A percentile compares a stretch with the other conserved stretches of the same genome.
Conservation (phyloP, 345 rosid genomes). For the Erucastrum elatum region DNA sequence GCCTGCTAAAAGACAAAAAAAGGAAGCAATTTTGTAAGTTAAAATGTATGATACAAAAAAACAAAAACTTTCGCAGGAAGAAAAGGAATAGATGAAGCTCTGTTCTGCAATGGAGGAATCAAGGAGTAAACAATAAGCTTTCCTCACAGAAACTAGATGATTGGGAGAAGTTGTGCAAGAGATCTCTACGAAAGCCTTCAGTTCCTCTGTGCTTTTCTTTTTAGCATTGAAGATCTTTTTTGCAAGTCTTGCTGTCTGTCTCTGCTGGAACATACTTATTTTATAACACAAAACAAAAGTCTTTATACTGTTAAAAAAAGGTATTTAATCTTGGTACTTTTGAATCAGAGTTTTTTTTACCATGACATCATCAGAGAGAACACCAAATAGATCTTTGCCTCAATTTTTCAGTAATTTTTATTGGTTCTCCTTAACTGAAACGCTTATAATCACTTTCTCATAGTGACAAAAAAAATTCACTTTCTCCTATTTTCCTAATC, state of each 20-base stretch:
- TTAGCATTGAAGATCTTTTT: too few relatives aligned
- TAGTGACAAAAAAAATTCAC: too few relatives aligned
- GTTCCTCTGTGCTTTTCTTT: constrained; percentile 45
- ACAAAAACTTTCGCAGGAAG: constrained; percentile 64
- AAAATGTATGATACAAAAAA: neutral
- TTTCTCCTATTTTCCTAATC: too few relatives aligned
- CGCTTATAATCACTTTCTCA: too few relatives aligned
- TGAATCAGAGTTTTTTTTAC: constrained; percentile 37
- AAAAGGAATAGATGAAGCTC: constrained; percentile 40
- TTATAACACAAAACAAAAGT: neutral
- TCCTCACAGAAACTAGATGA: too few relatives aligned
- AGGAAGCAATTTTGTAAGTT: too few relatives aligned
- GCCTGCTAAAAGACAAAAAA: too few relatives aligned
- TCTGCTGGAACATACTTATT: constrained; percentile 61
- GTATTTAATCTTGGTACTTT: neutral
- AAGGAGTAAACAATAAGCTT: constrained; percentile 67
- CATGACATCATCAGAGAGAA: constrained; percentile 70
- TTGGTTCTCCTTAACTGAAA: constrained; percentile 53
- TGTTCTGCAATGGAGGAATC: constrained; percentile 76
- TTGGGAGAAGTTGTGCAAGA: constrained; percentile 71
- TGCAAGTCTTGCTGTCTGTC: constrained; percentile 81
- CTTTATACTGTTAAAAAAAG: neutral
- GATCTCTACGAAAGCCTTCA: constrained; percentile 71
- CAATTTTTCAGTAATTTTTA: constrained; percentile 60
- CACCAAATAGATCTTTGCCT: constrained; percentile 58